A percentile compares a stretch with the other conserved stretches of the same genome.
phyloP scores from a whole-genome alignment of 805 yeast species.

The Yamadazyma sp. region DNA sequence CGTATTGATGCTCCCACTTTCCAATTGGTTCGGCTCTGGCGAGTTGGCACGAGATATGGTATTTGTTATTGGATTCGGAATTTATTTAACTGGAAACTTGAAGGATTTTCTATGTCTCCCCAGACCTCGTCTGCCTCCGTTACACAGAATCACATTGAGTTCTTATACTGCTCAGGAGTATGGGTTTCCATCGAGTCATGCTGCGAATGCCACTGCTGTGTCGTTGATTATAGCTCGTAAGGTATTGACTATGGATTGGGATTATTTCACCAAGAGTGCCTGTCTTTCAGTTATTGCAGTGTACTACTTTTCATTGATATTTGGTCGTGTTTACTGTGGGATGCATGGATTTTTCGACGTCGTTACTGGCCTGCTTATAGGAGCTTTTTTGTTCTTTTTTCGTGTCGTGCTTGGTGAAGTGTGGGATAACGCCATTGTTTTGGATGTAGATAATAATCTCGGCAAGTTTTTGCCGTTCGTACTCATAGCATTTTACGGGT shows the following conservation, averaged over 20 bases:
- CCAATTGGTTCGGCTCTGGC: slow-evolving; percentile 75
- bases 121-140: slow-evolving; percentile 88
- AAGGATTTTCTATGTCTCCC: slow-evolving; percentile 91
- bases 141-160: slow-evolving; percentile 84
- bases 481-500: slow-evolving; percentile 42
- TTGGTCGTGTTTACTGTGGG: slow-evolving; percentile 91
- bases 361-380: slow-evolving; percentile 61
- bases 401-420: slow-evolving; percentile 40
- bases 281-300: slow-evolving; percentile 24
- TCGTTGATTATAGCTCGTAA: slow-evolving; percentile 44
- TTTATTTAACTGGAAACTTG: slow-evolving; percentile 66
- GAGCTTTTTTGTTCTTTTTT: slow-evolving; percentile 50
- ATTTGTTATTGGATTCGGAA: slow-evolving; percentile 64
- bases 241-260: slow-evolving; percentile 7
- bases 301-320: slow-evolving; percentile 64
- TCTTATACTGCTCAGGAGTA: slow-evolving; percentile 91
- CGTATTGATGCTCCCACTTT: slow-evolving; percentile 81
- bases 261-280: slow-evolving; percentile 12
- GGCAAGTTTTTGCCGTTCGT: slow-evolving; percentile 33
- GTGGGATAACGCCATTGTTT: slow-evolving; percentile 49
- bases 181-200: slow-evolving; percentile 92
- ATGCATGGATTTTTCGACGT: slow-evolving; percentile 95
- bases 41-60: slow-evolving; percentile 59
- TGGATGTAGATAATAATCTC: slow-evolving; percentile 18
- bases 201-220: slow-evolving; percentile 92